These are phyloP conservation scores for Leishmania turanica DNA, from an alignment of 208 protist genomes.

Conservation along the genomic window DNA sequence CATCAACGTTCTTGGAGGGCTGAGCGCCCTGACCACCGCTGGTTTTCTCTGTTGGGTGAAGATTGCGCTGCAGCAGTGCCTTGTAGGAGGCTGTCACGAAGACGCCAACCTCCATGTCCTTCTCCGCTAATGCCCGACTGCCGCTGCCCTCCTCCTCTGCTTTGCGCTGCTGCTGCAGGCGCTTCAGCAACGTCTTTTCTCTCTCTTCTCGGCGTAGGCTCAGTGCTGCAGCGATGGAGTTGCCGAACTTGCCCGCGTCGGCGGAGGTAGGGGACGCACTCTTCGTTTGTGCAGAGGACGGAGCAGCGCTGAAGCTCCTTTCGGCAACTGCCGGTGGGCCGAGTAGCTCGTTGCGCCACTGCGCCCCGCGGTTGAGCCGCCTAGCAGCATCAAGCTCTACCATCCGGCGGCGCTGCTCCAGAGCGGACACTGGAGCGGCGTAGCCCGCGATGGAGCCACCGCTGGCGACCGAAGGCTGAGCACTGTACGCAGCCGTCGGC, in stretches of 20 bases:
- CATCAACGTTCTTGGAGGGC: neutral
- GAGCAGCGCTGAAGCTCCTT: neutral
- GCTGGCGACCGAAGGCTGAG: neutral
- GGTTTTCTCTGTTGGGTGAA: neutral
- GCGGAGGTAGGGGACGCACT: neutral
- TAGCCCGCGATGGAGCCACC: neutral
- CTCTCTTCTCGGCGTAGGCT: conserved; percentile 43
- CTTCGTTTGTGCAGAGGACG: neutral
- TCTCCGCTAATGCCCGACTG: conserved; percentile 40
- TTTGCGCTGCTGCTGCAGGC: conserved; percentile 46
- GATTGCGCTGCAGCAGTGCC: conserved; percentile 46
- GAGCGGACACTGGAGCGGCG: conserved; percentile 1
- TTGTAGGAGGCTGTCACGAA: conserved; percentile 75
- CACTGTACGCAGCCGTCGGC: neutral
- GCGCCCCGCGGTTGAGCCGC: neutral
- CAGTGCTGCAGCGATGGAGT: conserved; percentile 60
- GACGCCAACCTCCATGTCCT: conserved; percentile 72
- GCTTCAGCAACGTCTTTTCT: conserved; percentile 42
- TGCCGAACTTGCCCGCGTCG: conserved; percentile 47
- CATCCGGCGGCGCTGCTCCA: conserved; percentile 34
- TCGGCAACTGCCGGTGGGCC: neutral
- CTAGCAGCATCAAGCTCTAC: conserved; percentile 16
- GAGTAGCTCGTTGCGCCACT: conserved; percentile 19
- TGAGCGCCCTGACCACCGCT: neutral
- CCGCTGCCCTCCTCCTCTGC: conserved; percentile 42